phyloP scores from a whole-genome alignment of 176 grass and related monocot species.

The Cenchrus fungigraminus region DNA sequence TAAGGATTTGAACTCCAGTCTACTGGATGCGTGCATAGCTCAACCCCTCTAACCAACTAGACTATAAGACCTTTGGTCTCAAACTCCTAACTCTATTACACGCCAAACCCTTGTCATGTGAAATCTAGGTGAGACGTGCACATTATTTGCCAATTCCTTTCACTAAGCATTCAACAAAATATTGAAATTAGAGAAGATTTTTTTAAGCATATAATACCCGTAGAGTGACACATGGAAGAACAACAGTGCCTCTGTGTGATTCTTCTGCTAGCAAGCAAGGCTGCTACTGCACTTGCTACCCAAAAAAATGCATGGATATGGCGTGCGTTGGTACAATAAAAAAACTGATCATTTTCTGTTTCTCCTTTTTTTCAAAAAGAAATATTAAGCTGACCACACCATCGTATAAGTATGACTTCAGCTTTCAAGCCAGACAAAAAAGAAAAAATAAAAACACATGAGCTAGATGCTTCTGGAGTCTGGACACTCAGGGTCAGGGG shows the following conservation, averaged over 20 bases:
- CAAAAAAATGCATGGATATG: background rate
- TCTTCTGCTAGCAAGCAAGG: background rate
- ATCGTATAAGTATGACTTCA: slow-evolving; percentile 14
- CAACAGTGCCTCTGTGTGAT: background rate
- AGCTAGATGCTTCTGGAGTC: background rate
- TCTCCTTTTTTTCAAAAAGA: background rate
- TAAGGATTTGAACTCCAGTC: too few relatives aligned
- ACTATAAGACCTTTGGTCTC: too few relatives aligned
- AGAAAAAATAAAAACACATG: background rate
- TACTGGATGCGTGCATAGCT: too few relatives aligned
- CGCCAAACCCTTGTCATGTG: background rate
- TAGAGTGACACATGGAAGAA: slow-evolving; percentile 7
- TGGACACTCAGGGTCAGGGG: background rate
- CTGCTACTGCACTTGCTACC: background rate
- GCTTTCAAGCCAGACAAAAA: background rate
- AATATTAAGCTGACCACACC: background rate
- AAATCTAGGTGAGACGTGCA: background rate
- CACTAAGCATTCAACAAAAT: background rate
- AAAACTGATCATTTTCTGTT: background rate
- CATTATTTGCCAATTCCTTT: background rate
- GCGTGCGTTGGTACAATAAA: background rate
- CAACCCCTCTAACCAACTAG: too few relatives aligned
- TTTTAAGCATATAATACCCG: background rate
- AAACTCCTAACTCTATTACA: background rate
- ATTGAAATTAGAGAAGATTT: background rate